Conservation (phyloP, 345 rosid genomes). For the Cardamine resedifolia region DNA sequence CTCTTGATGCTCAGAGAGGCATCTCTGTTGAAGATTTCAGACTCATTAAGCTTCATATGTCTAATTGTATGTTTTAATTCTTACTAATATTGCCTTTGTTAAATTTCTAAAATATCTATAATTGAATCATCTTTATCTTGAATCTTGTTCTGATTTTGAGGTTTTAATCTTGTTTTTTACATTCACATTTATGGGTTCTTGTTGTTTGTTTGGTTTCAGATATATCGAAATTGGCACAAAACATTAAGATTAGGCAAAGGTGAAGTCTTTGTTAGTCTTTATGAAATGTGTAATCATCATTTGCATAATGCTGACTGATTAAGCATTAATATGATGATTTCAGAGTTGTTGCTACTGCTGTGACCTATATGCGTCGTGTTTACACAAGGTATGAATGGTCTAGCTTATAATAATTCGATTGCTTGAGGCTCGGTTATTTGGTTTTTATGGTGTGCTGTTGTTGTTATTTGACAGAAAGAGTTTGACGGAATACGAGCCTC, state of each 20-base stretch:
- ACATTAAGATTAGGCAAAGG: conserved; percentile 95
- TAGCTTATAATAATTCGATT: neutral
- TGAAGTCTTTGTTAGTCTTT: conserved; percentile 37
- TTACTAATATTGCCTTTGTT: neutral
- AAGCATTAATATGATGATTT: conserved; percentile 19
- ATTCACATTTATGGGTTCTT: conserved; percentile 3
- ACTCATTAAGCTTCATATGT: conserved; percentile 83
- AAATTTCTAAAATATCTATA: neutral
- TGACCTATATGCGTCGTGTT: conserved; percentile 94
- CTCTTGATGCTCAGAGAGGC: conserved; percentile 75
- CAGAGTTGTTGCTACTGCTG: conserved; percentile 95
- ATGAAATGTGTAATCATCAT: neutral
- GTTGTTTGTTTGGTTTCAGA: conserved; percentile 45
- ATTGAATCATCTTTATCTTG: neutral
- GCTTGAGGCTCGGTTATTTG: neutral
- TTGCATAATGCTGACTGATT: conserved; percentile 25
- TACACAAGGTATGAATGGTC: conserved; percentile 62
- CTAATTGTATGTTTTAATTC: conserved; percentile 55
- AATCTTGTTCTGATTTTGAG: neutral
- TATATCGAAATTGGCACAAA: conserved; percentile 75
- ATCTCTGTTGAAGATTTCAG: conserved; percentile 83
- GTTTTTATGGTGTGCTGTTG: neutral
- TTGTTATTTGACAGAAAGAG: conserved; percentile 68
- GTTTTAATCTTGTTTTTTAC: neutral
- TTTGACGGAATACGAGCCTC: conserved; percentile 88